Evolutionary conservation across 495 filamentous ascomycete genomes (phyloP).

Genomic region (Podospora sp.): DNA sequence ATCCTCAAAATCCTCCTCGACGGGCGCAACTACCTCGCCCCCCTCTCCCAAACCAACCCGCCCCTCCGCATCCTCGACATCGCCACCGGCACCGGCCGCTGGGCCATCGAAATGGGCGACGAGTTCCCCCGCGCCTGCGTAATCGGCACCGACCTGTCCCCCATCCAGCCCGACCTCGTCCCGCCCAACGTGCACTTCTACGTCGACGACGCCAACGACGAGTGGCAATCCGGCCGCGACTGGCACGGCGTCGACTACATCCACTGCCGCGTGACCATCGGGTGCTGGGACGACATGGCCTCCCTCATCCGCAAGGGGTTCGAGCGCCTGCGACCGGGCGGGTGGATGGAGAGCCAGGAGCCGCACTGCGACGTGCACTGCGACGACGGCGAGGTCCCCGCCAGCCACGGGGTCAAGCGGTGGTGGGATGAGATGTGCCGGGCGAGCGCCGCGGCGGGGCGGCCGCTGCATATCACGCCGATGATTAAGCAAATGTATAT

Average conservation of each 20-base stretch:
- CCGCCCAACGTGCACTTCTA: conserved; percentile 52
- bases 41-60: conserved; percentile 45
- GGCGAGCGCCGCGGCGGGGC: conserved; percentile 25
- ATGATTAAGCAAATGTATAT: conserved; percentile 39
- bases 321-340: conserved; percentile 29
- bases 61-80: conserved; percentile 66
- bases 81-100: conserved; percentile 65
- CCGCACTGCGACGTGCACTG: conserved; percentile 27
- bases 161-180: conserved; percentile 55
- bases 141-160: conserved; percentile 67
- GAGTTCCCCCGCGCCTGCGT: conserved; percentile 54
- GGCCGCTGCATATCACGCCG: conserved; percentile 27
- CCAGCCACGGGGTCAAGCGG: conserved; percentile 16
- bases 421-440: conserved; percentile 28
- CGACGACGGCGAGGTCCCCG: conserved; percentile 24
- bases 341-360: conserved; percentile 32
- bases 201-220: conserved; percentile 43
- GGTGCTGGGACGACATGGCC: conserved; percentile 56
- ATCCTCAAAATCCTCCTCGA: conserved; percentile 58
- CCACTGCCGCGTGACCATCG: conserved; percentile 56
- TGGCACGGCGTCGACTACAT: conserved; percentile 60
- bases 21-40: conserved; percentile 59
- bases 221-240: conserved; percentile 49
- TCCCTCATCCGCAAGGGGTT: conserved; percentile 44
- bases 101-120: conserved; percentile 57